Evolutionary conservation across 208 protist genomes (phyloP).

Genomic region (Trypanosoma conorhini): DNA sequence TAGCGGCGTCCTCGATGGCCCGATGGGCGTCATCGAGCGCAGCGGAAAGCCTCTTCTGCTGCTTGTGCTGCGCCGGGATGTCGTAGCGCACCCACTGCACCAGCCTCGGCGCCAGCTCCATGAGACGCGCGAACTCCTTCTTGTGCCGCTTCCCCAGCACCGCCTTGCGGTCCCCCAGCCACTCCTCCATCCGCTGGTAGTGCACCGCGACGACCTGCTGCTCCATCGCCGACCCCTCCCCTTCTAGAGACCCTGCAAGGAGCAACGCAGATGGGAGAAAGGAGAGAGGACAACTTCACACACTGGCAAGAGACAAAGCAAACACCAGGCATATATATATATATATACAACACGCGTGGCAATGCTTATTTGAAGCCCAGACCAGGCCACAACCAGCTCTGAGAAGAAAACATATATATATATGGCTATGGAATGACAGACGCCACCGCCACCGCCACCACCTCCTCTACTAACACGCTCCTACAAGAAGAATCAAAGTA

Average conservation of each 20-base stretch:
- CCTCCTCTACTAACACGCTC: conserved; percentile 25
- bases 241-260: not conserved
- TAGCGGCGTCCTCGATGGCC: conserved; percentile 54
- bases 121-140: conserved; percentile 40
- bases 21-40: conserved; percentile 57
- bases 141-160: conserved; percentile 61
- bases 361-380: no score
- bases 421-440: not conserved
- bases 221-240: conserved; percentile 30
- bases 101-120: conserved; percentile 49
- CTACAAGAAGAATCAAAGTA: conserved; percentile 2
- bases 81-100: conserved; percentile 72
- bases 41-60: conserved; percentile 41
- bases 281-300: conserved; percentile 18
- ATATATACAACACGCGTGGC: no score
- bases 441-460: not conserved
- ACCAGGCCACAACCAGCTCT: not conserved
- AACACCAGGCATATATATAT: no score
- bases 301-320: no score
- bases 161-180: conserved; percentile 62
- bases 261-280: conserved; percentile 16
- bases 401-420: conserved; percentile 10
- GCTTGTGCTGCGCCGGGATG: conserved; percentile 63
- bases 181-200: conserved; percentile 86
- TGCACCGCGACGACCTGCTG: conserved; percentile 63